Evolutionary conservation across 208 protist species (phyloP), one percentile per base, ranked within the genome.

Genomic region (Spongospora subterranea): DNA sequence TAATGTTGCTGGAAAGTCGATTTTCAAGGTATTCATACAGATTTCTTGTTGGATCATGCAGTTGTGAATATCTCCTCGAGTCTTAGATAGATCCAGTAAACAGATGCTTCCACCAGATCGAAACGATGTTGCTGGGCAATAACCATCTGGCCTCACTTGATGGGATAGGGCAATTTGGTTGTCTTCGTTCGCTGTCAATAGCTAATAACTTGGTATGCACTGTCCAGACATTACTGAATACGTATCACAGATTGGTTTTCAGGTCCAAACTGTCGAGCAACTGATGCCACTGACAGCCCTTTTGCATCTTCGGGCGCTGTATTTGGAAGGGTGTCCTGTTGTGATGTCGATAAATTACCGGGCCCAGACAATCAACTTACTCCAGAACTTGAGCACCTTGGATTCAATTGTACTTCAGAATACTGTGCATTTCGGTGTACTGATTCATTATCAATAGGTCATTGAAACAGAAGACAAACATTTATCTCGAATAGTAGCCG

Each of bases 131-230:
- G n/a, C 71, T 82, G 17, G 71, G 71, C 71, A 82, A 82, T 43
- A 82, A 82, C n/a, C 17, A 45, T 13, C 71, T 82, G 71, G 35
- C 6, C 6, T 45, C 17, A 6, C 40, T 82, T 43, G n/a, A 82
- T 43, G 71, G 71, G 13, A 82, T 82, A 20, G 71, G 35, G n/a
- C 71, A 82, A 43, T 82, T 82, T n/a, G 17, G 17, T 17, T 45
- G 71, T 35, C 71, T 82, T 20, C 6, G 35, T 6, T 82, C 71
- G 6, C n/a, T 82, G n/a, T 82, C 71, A 20, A 6, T 82, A 6
- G 71, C n/a, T 35, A 82, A 82, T n/a, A 82, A 82, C 35, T n/a
- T 82, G 71, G 71, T 82, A 45, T 35, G 71, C 40, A 45, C 6
- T 35, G 35, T 40, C 71, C 6, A n/a, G n/a, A 35, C 6, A 13